Conservation (phyloP, 1,139 yeast species). For the Debaryomycetaceae sp. region DNA sequence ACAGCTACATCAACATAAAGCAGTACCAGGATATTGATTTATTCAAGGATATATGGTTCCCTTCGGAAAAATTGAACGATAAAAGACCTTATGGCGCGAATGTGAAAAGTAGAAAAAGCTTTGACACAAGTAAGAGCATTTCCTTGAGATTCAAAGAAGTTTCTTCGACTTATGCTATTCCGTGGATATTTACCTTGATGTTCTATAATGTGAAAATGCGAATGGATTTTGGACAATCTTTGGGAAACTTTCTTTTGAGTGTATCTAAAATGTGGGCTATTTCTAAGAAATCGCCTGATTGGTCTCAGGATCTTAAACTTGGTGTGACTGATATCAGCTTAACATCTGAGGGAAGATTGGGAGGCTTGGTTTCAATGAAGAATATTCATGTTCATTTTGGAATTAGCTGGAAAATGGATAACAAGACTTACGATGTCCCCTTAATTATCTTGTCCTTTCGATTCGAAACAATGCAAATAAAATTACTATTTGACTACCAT, state of each 20-base stretch:
- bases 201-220: constrained; percentile 51
- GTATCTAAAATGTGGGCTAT: constrained; percentile 67
- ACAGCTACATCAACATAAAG: constrained; percentile 68
- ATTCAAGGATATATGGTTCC: constrained; percentile 83
- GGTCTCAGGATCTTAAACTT: constrained; percentile 68
- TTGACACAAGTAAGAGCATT: constrained; percentile 32
- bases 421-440: constrained; percentile 55
- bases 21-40: constrained; percentile 84
- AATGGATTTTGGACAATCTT: constrained; percentile 79
- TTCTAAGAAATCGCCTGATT: constrained; percentile 62
- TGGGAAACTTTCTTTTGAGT: constrained; percentile 60
- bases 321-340: constrained; percentile 57
- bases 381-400: constrained; percentile 60
- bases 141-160: constrained; percentile 58
- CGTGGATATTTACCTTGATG: constrained; percentile 68
- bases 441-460: constrained; percentile 62
- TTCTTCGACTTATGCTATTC: constrained; percentile 62
- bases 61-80: constrained; percentile 19
- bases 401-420: constrained; percentile 61
- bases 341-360: constrained; percentile 70
- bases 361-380: constrained; percentile 57
- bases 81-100: neutral
- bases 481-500: constrained; percentile 79
- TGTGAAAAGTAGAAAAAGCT: no score
- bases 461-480: constrained; percentile 52